A percentile compares a stretch with the other conserved stretches of the same genome.
Evolutionary conservation across 1,139 yeast genomes (phyloP).

Genomic region (Martiniozyma asiatica): DNA sequence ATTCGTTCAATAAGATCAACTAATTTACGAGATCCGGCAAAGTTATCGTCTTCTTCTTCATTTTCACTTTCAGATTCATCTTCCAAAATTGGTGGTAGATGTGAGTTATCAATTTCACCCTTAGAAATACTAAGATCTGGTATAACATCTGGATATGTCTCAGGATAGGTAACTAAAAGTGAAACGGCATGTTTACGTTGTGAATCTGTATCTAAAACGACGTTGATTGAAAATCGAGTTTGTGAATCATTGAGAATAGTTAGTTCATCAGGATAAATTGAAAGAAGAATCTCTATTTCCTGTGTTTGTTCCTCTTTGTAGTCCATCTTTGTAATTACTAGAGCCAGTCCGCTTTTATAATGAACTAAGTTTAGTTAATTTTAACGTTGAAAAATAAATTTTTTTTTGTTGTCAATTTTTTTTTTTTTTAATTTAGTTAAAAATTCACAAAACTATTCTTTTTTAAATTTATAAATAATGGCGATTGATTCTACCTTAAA

Average conservation of each 20-base stretch:
- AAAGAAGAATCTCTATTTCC: slow-evolving; percentile 73
- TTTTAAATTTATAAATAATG: not conserved
- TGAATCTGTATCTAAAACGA: slow-evolving; percentile 47
- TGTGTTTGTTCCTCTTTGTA: slow-evolving; percentile 63
- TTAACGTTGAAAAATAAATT: no score
- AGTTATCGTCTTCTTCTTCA: slow-evolving; percentile 31
- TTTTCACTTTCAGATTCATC: slow-evolving; percentile 31
- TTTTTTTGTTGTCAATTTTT: no score
- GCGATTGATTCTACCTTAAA: slow-evolving; percentile 3
- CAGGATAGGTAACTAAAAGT: slow-evolving; percentile 55
- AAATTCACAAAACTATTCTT: not conserved
- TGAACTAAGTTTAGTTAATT: no score
- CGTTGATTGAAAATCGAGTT: slow-evolving; percentile 33
- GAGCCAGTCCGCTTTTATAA: no score
- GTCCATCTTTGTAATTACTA: no score
- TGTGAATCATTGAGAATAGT: slow-evolving; percentile 25
- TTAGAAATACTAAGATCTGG: slow-evolving; percentile 38
- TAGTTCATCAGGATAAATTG: slow-evolving; percentile 89
- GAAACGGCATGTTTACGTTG: slow-evolving; percentile 39
- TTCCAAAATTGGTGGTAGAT: slow-evolving; percentile 13
- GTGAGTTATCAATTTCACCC: slow-evolving; percentile 17
- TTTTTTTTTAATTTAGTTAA: not conserved
- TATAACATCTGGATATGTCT: slow-evolving; percentile 55
- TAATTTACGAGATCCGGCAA: slow-evolving; percentile 32
- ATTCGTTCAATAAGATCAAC: slow-evolving; percentile 46